A percentile compares a stretch with the other conserved stretches of the same genome.
Evolutionary conservation across 768 basidiomycete species (phyloP).

Genomic region (Pisolithus orientalis): DNA sequence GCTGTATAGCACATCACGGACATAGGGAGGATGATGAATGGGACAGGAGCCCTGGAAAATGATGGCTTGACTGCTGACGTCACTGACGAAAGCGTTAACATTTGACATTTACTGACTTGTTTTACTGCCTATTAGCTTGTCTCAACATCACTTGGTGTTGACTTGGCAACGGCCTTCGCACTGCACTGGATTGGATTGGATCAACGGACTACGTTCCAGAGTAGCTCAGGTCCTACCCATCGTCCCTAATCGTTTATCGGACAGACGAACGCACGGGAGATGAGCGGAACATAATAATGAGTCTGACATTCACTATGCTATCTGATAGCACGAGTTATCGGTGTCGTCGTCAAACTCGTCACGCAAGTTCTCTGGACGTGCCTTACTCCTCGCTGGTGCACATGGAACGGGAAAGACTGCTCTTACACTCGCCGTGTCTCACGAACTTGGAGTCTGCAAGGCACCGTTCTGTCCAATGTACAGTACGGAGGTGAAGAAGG

Average conservation of each 20-base stretch:
- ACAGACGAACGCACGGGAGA: too few relatives aligned
- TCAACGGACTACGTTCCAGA: too few relatives aligned
- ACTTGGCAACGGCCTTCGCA: too few relatives aligned
- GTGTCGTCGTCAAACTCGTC: conserved; percentile 84
- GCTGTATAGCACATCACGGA: conserved; percentile 4
- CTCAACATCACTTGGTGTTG: too few relatives aligned
- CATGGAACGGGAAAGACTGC: conserved; percentile 99
- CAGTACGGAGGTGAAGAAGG: conserved; percentile 96
- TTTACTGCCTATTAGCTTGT: too few relatives aligned
- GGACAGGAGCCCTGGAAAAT: not conserved
- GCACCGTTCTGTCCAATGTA: conserved; percentile 98
- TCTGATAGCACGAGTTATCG: conserved; percentile 17
- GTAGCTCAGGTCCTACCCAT: too few relatives aligned
- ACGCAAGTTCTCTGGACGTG: conserved; percentile 89
- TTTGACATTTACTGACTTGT: not conserved
- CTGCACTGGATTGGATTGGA: too few relatives aligned
- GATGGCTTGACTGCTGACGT: conserved; percentile 7
- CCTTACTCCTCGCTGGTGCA: conserved; percentile 86
- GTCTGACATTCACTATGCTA: too few relatives aligned
- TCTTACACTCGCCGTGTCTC: conserved; percentile 86
- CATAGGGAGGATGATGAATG: conserved; percentile 1
- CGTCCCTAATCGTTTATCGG: too few relatives aligned
- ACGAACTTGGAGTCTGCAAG: conserved; percentile 80
- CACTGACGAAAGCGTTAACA: not conserved
- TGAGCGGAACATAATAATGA: too few relatives aligned